phyloP scores from a whole-genome alignment of 208 protist species.

The Acanthamoeba quina region DNA sequence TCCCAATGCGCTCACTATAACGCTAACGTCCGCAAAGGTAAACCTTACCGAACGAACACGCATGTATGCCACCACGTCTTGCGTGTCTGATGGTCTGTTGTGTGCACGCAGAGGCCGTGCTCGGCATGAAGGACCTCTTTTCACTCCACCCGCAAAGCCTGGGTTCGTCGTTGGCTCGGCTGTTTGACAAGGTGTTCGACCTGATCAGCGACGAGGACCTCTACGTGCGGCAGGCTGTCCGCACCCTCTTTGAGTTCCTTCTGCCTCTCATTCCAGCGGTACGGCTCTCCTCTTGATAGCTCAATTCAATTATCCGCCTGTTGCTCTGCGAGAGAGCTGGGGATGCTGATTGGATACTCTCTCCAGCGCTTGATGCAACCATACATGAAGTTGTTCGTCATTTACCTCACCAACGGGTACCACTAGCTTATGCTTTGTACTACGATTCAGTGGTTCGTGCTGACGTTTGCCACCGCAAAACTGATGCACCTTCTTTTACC shows the following conservation, averaged over 20 bases:
- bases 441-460: background rate
- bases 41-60: background rate
- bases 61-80: background rate
- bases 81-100: background rate
- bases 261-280: constrained; percentile 31
- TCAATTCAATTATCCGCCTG: too few relatives aligned
- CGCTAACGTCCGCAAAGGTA: constrained; percentile 69
- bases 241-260: constrained; percentile 58
- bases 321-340: background rate
- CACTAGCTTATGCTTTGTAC: background rate
- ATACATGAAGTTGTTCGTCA: constrained; percentile 50
- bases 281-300: background rate
- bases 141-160: constrained; percentile 7
- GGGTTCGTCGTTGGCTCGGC: background rate
- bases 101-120: constrained; percentile 3
- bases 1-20: constrained; percentile 57
- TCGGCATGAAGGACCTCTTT: constrained; percentile 63
- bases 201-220: constrained; percentile 66
- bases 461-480: background rate
- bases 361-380: constrained; percentile 59
- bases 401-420: constrained; percentile 56
- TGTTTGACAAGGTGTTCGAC: constrained; percentile 61
- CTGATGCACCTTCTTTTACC: background rate
- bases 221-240: constrained; percentile 30
- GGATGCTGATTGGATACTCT: background rate